A percentile compares a stretch with the other conserved stretches of the same genome.
Evolutionary conservation across 225 moss, liverwort and hornwort genomes (phyloP).

Genomic region (Pseudisothecium myosuroides): DNA sequence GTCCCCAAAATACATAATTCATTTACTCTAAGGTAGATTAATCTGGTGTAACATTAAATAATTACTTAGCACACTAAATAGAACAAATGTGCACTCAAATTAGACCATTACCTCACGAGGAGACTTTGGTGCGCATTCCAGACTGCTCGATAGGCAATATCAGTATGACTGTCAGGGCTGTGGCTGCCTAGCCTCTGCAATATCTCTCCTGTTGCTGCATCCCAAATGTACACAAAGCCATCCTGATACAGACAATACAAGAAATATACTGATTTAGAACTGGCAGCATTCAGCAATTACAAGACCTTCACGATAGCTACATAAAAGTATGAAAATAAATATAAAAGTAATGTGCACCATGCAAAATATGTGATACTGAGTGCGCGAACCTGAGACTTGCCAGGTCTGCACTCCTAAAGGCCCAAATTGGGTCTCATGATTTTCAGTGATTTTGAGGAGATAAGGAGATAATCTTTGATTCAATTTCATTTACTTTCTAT

Average conservation of each 20-base stretch:
- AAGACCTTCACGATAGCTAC: not conserved
- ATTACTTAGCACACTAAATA: not conserved
- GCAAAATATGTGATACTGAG: not conserved
- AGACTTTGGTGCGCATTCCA: conserved; percentile 96
- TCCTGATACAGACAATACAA: conserved; percentile 33
- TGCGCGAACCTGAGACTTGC: not conserved
- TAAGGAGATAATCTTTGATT: not conserved
- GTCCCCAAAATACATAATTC: not conserved
- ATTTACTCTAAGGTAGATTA: not conserved
- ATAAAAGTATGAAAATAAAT: not conserved
- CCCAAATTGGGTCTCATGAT: not conserved
- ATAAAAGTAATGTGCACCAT: not conserved
- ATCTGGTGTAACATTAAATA: not conserved
- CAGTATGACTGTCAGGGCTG: conserved; percentile 55
- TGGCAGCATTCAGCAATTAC: not conserved
- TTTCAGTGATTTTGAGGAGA: not conserved
- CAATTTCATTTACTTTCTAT: not conserved
- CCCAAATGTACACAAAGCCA: conserved; percentile 83
- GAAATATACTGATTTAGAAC: not conserved
- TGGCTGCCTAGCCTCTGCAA: conserved; percentile 74
- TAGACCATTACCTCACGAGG: conserved; percentile 45
- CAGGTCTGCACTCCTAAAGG: not conserved
- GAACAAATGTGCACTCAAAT: not conserved
- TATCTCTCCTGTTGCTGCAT: conserved; percentile 80
- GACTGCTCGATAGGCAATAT: conserved; percentile 75